Conservation (phyloP, 2,329 filamentous ascomycete species). For the Calonectria fujianensis region DNA sequence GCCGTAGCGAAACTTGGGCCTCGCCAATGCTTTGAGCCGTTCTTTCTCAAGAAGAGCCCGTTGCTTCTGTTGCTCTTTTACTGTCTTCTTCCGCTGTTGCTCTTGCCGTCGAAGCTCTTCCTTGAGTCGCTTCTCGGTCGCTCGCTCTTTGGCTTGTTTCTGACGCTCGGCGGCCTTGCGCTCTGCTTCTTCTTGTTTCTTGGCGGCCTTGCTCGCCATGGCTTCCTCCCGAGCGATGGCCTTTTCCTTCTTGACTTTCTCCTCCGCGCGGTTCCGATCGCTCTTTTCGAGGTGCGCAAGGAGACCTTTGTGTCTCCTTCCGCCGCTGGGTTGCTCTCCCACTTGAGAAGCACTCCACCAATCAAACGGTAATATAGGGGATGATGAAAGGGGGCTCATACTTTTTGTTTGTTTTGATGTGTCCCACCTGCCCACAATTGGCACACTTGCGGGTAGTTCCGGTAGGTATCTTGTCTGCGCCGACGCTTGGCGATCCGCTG, state of each 20-base stretch:
- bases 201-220: slow-evolving; percentile 39
- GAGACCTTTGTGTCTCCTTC: slow-evolving; percentile 44
- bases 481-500: slow-evolving; percentile 70
- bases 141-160: slow-evolving; percentile 45
- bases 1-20: slow-evolving; percentile 50
- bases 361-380: slow-evolving; percentile 57
- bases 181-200: slow-evolving; percentile 46
- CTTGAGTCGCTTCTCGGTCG: slow-evolving; percentile 43
- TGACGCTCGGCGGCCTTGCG: slow-evolving; percentile 44
- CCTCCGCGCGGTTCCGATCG: slow-evolving; percentile 42
- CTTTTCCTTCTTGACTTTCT: slow-evolving; percentile 44
- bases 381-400: slow-evolving; percentile 67
- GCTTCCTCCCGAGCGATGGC: slow-evolving; percentile 38
- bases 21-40: slow-evolving; percentile 44
- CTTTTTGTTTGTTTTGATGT: slow-evolving; percentile 99
- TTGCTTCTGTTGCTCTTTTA: slow-evolving; percentile 42
- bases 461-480: slow-evolving; percentile 71
- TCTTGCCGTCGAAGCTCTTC: slow-evolving; percentile 45
- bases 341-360: slow-evolving; percentile 55
- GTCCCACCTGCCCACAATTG: slow-evolving; percentile 96
- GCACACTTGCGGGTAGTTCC: slow-evolving; percentile 94
- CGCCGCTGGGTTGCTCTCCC: slow-evolving; percentile 42
- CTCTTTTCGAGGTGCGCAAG: slow-evolving; percentile 51
- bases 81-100: slow-evolving; percentile 42
- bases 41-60: slow-evolving; percentile 35